These are phyloP conservation scores for Sporothrix globosa DNA, from an alignment of 2,329 filamentous ascomycete species.

Conservation along the genomic window DNA sequence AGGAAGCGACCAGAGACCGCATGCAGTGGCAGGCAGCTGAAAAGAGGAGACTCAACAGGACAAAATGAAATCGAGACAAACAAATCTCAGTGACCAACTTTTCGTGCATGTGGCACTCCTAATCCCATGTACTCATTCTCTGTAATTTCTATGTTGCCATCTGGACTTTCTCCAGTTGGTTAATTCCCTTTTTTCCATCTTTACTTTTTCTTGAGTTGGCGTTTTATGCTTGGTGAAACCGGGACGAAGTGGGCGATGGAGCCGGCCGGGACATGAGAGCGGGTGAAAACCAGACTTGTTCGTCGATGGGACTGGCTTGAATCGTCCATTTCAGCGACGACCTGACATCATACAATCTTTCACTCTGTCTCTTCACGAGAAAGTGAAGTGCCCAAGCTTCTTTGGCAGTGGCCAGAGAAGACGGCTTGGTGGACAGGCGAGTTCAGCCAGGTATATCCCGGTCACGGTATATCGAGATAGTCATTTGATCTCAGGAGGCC, in stretches of 20 bases:
- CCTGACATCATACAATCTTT: background rate
- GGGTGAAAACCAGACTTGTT: background rate
- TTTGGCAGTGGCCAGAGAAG: constrained; percentile 15
- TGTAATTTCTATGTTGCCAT: background rate
- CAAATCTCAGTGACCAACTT: constrained; percentile 3
- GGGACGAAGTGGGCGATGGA: constrained; percentile 26
- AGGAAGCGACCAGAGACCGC: constrained; percentile 9
- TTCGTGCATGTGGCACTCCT: constrained; percentile 1
- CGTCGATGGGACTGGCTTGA: background rate
- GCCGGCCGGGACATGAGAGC: constrained; percentile 18
- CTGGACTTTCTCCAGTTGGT: background rate
- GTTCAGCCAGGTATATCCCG: constrained; percentile 17
- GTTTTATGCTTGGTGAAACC: constrained; percentile 34
- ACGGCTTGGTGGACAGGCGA: background rate
- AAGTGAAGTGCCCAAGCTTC: background rate
- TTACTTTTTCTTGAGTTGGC: background rate
- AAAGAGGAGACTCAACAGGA: constrained; percentile 13
- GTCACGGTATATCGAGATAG: constrained; percentile 12
- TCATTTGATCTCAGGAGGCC: background rate
- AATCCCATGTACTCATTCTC: background rate
- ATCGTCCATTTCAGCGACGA: background rate
- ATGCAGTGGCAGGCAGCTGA: constrained; percentile 26
- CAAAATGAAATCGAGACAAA: background rate
- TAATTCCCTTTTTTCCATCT: background rate
- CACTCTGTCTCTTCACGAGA: background rate